Base-by-base conservation (phyloP, 2,329 filamentous ascomycete species). In the Pseudogymnoascus sp. region DNA sequence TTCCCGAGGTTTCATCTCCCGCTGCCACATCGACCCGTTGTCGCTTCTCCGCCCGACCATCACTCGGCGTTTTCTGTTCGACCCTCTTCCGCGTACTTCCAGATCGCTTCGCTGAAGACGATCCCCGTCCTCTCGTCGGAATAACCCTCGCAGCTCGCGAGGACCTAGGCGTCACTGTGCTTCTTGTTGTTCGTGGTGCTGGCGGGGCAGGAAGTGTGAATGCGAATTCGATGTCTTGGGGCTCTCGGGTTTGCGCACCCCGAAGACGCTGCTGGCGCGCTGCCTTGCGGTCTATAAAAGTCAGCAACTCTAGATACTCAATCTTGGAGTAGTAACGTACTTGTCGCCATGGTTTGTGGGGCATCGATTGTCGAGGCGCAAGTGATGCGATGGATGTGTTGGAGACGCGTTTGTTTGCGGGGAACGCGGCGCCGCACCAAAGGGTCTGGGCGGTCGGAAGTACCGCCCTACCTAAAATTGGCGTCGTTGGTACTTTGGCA, bases 261-360 rank as follows among this genome's bases (percentile, higher is more conserved):
- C 85, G 84, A 72, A 88, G 81, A 71, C 85, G 84, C 75, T 86
- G 80, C 66, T 84, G 83, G 76, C 87, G 80, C 70, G 84, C 83
- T 72, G 86, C 83, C 68, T 84, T 82, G 68, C 85, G 83, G 70
- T 79, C 81, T 83, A 37, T 21, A 47, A 62, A 38, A 13, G 33
- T 56, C 29, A 56, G 29, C 29, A 56, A 33, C 14, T 2, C 14
- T 56, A 21, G 6, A 35, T 56, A 33, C 16, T 35, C 3, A 24
- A 19, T 33, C 26, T 19, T 21, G 31, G 29, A 35, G 33, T 19
- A 33, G 11, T 21, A 56, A 56, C 29, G 16, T 56, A 56, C 50
- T 29, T 21, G 50, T 33, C n/a, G 50, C 50, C 50, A 56, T 56
- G 16, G 50, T 56, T 56, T 10, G 50, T 21, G 50, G 50, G 16